Evolutionary conservation across 805 yeast species (phyloP), one percentile per base, ranked within the genome.

Genomic region (Ogataea pini): DNA sequence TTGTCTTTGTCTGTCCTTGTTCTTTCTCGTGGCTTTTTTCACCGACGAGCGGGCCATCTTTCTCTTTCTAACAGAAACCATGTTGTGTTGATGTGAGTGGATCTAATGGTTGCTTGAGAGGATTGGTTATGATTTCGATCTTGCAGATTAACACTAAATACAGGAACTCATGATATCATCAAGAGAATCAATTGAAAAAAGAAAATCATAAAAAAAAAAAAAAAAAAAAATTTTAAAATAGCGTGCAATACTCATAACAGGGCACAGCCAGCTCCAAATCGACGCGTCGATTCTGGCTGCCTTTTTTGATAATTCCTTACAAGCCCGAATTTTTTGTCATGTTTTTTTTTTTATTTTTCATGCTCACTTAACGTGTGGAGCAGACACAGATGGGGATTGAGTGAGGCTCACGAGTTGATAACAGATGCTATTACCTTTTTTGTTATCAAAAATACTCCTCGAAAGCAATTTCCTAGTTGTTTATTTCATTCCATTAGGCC

Each of bases 31-130:
- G 57, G 78, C 80, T 69, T 86, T 89, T 57, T 75, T 72, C 52
- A 82, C 78, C 48, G 89, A 78, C 32, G 92, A 82, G 55, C 85
- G 80, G 47, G 82, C 81, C 81, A 83, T 83, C 80, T 85, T 87
- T 77, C 95, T 83, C 72, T 82, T 83, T 75, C 97, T 83, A 18
- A 91, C 96, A 32, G 72, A 68, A 24, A 64, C 71, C 72, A 68
- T 68, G 16, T 24, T 55, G 40, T 20, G 25, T 19, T 7, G 7
- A 19, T 38, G 3, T 14, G 42, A 9, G 29, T 4, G 29, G 29
- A 18, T 17, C 17, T 10, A 29, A 7, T 10, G 13, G 33, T 10
- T 9, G 33, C 6, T 24, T 24, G 27, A 9, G 27, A 9, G 27
- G 7, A 9, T 24, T 24, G 27, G 27, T 24, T 7, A 7, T 24